phyloP scores from a whole-genome alignment of 177 flowering plant genomes.

The Vitis hybrid region DNA sequence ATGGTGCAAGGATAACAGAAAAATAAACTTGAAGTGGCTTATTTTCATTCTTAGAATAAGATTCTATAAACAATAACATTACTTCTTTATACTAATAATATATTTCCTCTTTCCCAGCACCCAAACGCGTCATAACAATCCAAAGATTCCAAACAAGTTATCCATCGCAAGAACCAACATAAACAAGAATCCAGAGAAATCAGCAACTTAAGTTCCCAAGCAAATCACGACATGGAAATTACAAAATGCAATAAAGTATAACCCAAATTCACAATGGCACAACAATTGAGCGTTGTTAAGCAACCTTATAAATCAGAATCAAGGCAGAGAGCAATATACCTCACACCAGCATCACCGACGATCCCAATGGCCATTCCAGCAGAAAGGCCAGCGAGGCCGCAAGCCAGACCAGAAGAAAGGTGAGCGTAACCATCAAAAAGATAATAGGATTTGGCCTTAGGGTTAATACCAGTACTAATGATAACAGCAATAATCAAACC shows the following conservation, averaged over 20 bases:
- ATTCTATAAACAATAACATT: no score
- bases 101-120: no score
- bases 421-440: conserved; percentile 82
- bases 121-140: no score
- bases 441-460: conserved; percentile 81
- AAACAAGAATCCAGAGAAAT: not conserved
- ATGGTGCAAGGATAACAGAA: no score
- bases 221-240: not conserved
- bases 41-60: no score
- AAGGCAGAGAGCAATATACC: conserved; percentile 27
- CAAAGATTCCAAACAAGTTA: no score
- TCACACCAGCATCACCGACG: conserved; percentile 90
- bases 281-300: not conserved
- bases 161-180: no score
- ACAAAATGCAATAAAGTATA: not conserved
- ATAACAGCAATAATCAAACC: conserved; percentile 81
- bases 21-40: no score
- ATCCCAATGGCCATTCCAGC: conserved; percentile 94
- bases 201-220: not conserved
- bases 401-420: conserved; percentile 79
- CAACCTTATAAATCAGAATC: not conserved
- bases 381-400: conserved; percentile 88
- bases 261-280: not conserved
- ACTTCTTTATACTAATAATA: no score
- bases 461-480: conserved; percentile 88